Evolutionary conservation across 345 rosid species (phyloP), one percentile per base, ranked within the genome.

Genomic region (Citropsis articulata): DNA sequence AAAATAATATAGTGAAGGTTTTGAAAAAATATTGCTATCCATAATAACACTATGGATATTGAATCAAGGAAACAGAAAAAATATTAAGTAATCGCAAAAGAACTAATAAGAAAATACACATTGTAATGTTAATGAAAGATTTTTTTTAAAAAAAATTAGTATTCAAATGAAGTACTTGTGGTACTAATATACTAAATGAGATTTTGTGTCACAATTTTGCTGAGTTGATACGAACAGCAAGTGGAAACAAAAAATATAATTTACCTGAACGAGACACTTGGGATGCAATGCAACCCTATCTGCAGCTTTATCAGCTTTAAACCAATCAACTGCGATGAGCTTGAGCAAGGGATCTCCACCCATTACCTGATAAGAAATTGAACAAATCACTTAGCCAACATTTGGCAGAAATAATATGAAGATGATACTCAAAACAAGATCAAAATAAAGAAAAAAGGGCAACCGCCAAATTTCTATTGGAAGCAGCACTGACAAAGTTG

Each of bases 291-390:
- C 91, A 77, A 96, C 79, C 80, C 77, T 85, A 73, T 91, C 97
- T 27, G 85, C 74, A 25, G 90, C 80, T 80, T 82, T 87, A 70
- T 96, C 97, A 76, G 92, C 93, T 86, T 88, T 92, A 40, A 94
- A 80, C 99, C 99, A 96, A 80, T 96, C 98, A 70, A 96, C 97
- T 35, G 92, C 93, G 79, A 96, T 83, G 60, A 96, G 94, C 83
- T 88, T 87, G 77, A 96, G 98, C 84, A 96, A 93, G 40, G 99
- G 97, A 72, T 94, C 91, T 62, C 94, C 94, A 74, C 98, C 99
- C 89, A 83, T 85, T 75, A 94, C 91, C 99, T 96, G 83, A 50
- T 76, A 83, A 78, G 69, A n/a, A 61, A 35, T 27, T 10, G 31
- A 56, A 69, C 35, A 60, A 8, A 53, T 69, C 30, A 16, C 56